Percentiles rank a stretch among this genome's conserved stretches.
phyloP scores from a whole-genome alignment of 345 rosid species.

The Eucalyptus cloeziana region DNA sequence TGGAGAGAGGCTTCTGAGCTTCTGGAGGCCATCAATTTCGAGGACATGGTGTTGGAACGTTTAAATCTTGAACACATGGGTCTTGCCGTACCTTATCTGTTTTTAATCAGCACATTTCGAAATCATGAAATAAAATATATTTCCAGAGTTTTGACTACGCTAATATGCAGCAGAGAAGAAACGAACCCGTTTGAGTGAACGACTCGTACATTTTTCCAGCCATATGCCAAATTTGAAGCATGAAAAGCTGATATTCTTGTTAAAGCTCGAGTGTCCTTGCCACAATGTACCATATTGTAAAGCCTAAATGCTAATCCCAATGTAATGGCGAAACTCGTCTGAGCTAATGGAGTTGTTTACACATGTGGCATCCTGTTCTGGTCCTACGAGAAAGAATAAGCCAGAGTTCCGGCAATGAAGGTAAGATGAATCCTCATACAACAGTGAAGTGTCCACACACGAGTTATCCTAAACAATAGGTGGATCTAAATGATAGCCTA shows the following conservation, averaged over 20 bases:
- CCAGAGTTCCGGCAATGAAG: background rate
- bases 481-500: background rate
- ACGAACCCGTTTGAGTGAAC: background rate
- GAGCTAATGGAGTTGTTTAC: background rate
- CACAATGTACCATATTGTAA: background rate
- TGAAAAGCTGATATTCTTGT: background rate
- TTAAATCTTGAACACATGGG: background rate
- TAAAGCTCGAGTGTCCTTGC: background rate
- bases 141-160: background rate
- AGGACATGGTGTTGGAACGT: background rate
- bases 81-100: background rate
- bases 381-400: background rate
- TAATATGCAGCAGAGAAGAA: background rate
- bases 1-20: background rate
- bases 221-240: background rate
- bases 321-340: background rate
- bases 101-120: background rate
- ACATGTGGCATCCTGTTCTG: background rate
- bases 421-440: background rate
- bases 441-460: background rate
- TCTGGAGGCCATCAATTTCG: background rate
- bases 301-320: background rate
- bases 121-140: background rate
- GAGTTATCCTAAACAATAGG: background rate
- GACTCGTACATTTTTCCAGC: background rate